Evolutionary conservation across 2,329 filamentous ascomycete genomes (phyloP), one percentile per base, ranked within the genome.

Genomic region (Clarireedia sp.): DNA sequence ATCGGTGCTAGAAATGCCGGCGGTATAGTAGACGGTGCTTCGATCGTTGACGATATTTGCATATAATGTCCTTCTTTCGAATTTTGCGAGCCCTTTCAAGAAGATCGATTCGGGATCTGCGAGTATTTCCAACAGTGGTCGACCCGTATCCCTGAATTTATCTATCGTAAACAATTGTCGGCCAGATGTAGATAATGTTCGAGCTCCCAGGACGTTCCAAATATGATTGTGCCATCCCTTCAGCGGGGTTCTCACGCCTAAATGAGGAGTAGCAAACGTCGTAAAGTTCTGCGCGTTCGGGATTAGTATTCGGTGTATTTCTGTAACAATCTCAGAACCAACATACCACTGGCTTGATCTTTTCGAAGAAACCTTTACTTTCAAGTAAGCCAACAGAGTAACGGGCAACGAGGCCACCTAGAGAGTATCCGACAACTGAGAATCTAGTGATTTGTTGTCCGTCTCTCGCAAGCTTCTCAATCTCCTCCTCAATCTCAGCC

Each of bases 91-190:
- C 0, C 85, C 91, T 33, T 81, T 81, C 64, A 95, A 86, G 72
- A 97, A 97, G 62, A 96, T 87, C 59, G 87, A 91, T 49, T 86
- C 79, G 0, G 86, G 84, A 61, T 96, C 91, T 5, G 91, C 88
- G 29, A 97, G 77, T 9, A 96, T 78, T 48, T 87, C 79, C 19
- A 97, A 78, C 9, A 97, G 75, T 0, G 91, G 89, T 41, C 84
- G 80, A n/a, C 82, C 85, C 0, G 89, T 95, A 59, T 89, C 83
- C 57, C 90, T 83, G 70, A 96, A 96, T 5, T 79, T 75, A 73
- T 97, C 92, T 57, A 94, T 87, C 55, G 83, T 83, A 69, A 96
- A 97, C 9, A 97, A 76, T 69, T 97, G 92, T 49, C 85, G 79
- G 5, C 92, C 92, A 0, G 90, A 95, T 67, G 82, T 84, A 56